A percentile compares a stretch with the other conserved stretches of the same genome.
Evolutionary conservation across 75 land plant species (phyloP).

Genomic region (Pinus tabuliformis): DNA sequence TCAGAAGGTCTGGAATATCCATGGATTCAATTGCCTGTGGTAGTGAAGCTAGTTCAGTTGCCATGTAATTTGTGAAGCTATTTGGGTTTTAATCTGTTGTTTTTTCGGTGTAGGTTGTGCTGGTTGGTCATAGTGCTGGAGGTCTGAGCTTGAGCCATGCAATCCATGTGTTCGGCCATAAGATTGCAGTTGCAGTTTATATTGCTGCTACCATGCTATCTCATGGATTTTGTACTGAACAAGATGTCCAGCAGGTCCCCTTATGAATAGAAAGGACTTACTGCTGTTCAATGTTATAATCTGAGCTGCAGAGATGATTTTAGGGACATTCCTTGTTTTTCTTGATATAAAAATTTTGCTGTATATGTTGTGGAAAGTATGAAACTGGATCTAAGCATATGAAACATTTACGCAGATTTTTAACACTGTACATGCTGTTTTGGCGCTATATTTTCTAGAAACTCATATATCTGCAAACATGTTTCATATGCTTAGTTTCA

Average conservation of each 20-base stretch:
- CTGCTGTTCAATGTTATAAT: too few relatives aligned
- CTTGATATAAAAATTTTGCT: not conserved
- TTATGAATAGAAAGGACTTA: not conserved
- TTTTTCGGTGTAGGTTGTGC: constrained; percentile 29
- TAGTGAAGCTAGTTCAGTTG: not conserved
- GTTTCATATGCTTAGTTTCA: too few relatives aligned
- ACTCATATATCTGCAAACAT: too few relatives aligned
- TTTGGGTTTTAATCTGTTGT: constrained; percentile 50
- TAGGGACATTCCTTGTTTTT: too few relatives aligned
- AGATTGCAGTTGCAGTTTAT: constrained; percentile 29
- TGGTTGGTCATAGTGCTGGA: constrained; percentile 84
- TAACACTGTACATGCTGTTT: too few relatives aligned
- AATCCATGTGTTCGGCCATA: constrained; percentile 25
- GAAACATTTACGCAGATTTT: too few relatives aligned
- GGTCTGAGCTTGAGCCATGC: constrained; percentile 60
- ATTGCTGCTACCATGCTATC: constrained; percentile 29
- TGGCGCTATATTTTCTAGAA: too few relatives aligned
- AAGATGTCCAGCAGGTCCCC: not conserved
- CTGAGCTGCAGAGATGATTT: too few relatives aligned
- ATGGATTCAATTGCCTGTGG: not conserved
- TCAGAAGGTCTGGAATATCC: constrained; percentile 26
- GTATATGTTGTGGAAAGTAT: too few relatives aligned
- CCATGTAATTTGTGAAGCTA: not conserved
- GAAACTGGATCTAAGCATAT: too few relatives aligned
- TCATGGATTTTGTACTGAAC: constrained; percentile 7